phyloP scores from a whole-genome alignment of 169 alveolate species.

The Perkinsus olseni region DNA sequence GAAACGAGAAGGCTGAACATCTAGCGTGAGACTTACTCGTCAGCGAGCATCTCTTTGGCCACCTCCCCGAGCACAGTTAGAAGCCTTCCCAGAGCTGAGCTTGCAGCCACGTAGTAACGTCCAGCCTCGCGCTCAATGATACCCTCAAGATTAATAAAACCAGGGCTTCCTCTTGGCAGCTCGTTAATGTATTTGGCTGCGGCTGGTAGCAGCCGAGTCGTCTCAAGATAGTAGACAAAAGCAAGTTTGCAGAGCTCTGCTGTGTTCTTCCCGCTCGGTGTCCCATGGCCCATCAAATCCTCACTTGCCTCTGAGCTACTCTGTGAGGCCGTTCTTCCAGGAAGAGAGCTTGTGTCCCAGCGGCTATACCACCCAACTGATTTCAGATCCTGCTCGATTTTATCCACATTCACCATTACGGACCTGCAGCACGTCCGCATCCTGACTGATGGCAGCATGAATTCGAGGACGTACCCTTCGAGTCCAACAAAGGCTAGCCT shows the following conservation, averaged over 20 bases:
- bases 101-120: not conserved
- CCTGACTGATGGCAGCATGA: too few relatives aligned
- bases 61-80: not conserved
- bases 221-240: not conserved
- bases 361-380: too few relatives aligned
- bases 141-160: not conserved
- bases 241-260: not conserved
- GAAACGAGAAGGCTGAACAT: too few relatives aligned
- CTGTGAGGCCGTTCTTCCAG: not conserved
- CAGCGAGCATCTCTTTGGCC: not conserved
- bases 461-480: too few relatives aligned
- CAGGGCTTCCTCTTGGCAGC: not conserved
- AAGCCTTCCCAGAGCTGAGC: not conserved
- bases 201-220: not conserved
- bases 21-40: not conserved
- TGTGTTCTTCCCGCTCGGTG: not conserved
- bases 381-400: too few relatives aligned
- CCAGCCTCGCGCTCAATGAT: not conserved
- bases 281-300: not conserved
- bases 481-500: too few relatives aligned
- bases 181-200: not conserved
- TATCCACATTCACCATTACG: too few relatives aligned
- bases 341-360: too few relatives aligned
- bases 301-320: not conserved
- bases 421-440: too few relatives aligned